phyloP scores from a whole-genome alignment of 2,329 filamentous ascomycete species.

The Pseudogymnoascus sp. region DNA sequence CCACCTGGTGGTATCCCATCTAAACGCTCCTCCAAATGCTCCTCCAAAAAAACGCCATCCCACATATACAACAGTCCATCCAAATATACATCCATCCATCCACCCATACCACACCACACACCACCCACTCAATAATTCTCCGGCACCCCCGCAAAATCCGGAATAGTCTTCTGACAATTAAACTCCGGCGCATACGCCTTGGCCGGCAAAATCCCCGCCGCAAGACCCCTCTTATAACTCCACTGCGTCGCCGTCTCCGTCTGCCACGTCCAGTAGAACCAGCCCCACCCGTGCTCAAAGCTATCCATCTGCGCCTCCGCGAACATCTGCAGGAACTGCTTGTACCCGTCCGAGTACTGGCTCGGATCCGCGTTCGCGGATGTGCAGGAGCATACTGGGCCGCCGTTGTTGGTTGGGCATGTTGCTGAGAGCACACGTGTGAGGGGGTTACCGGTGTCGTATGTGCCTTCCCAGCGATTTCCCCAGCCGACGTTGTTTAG shows the following conservation, averaged over 20 bases:
- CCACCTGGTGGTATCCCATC: neutral
- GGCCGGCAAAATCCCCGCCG: slow-evolving; percentile 70
- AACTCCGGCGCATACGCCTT: slow-evolving; percentile 68
- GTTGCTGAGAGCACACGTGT: slow-evolving; percentile 61
- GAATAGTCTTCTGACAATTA: slow-evolving; percentile 53
- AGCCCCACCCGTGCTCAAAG: slow-evolving; percentile 90
- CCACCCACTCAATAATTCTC: slow-evolving; percentile 52
- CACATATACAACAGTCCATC: neutral
- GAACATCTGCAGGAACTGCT: slow-evolving; percentile 79
- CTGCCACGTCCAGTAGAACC: slow-evolving; percentile 99
- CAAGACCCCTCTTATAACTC: slow-evolving; percentile 80
- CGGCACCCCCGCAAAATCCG: slow-evolving; percentile 44
- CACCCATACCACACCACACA: too few species aligned
- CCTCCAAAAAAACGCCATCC: neutral
- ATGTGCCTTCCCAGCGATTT: slow-evolving; percentile 86
- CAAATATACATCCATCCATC: neutral
- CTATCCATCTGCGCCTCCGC: slow-evolving; percentile 93
- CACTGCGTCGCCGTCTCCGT: slow-evolving; percentile 82
- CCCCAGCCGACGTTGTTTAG: slow-evolving; percentile 88
- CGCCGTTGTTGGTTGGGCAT: slow-evolving; percentile 58
- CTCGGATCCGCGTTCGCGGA: slow-evolving; percentile 67
- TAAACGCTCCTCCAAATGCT: neutral
- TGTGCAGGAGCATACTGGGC: slow-evolving; percentile 63
- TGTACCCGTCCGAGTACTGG: slow-evolving; percentile 67
- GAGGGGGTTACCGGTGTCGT: slow-evolving; percentile 45